A percentile compares a stretch with the other conserved stretches of the same genome.
Conservation (phyloP, 2,329 filamentous ascomycete genomes). For the Microcyclospora pomicola region DNA sequence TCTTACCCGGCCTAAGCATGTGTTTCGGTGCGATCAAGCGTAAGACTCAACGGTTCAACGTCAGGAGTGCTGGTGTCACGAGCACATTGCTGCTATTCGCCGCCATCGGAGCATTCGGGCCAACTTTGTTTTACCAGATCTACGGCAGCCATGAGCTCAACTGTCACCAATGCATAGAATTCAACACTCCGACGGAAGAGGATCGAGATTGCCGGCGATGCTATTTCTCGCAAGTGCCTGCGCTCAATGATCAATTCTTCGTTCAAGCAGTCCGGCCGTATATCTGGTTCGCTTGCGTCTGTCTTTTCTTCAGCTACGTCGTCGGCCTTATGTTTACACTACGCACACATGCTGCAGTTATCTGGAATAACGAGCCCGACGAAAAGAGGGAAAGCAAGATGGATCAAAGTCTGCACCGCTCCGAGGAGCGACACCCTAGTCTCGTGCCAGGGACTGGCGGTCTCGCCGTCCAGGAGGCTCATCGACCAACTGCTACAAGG, state of each 20-base stretch:
- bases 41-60: slow-evolving; percentile 97
- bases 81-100: slow-evolving; percentile 97
- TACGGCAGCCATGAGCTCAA: slow-evolving; percentile 95
- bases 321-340: slow-evolving; percentile 94
- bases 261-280: slow-evolving; percentile 82
- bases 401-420: slow-evolving; percentile 17
- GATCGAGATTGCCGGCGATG: slow-evolving; percentile 74
- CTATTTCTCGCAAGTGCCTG: slow-evolving; percentile 80
- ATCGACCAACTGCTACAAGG: background rate
- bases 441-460: background rate
- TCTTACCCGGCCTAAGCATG: slow-evolving; percentile 92
- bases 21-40: slow-evolving; percentile 96
- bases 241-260: slow-evolving; percentile 78
- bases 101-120: slow-evolving; percentile 86
- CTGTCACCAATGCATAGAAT: slow-evolving; percentile 53
- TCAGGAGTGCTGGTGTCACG: slow-evolving; percentile 86
- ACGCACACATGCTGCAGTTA: slow-evolving; percentile 87
- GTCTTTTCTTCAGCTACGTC: slow-evolving; percentile 83
- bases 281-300: slow-evolving; percentile 71
- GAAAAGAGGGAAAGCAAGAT: slow-evolving; percentile 32
- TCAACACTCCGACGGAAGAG: slow-evolving; percentile 18
- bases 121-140: slow-evolving; percentile 95
- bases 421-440: background rate
- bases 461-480: slow-evolving; percentile 1
- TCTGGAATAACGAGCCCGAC: slow-evolving; percentile 71